Percentiles rank a stretch among this genome's conserved stretches.
phyloP scores from a whole-genome alignment of 1,284 basidiomycete genomes.

The Porogramme epimiltina region DNA sequence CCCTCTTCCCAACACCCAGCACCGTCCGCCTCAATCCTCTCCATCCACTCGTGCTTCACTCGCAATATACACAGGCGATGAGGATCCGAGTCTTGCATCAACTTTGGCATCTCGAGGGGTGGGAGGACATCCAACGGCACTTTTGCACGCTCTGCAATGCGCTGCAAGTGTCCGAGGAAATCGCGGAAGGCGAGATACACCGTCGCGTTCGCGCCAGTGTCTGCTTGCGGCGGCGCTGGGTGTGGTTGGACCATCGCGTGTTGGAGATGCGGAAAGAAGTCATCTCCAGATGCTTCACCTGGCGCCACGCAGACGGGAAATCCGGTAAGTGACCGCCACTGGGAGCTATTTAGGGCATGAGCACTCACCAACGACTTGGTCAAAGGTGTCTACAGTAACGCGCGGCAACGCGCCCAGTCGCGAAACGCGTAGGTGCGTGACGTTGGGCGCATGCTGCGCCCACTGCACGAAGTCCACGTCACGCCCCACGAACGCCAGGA shows the following conservation, averaged over 20 bases:
- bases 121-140: constrained; percentile 9
- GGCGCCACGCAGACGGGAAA: too few species aligned
- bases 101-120: neutral
- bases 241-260: constrained; percentile 13
- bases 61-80: constrained; percentile 7
- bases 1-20: constrained; percentile 13
- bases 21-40: constrained; percentile 10
- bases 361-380: constrained; percentile 14
- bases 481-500: neutral
- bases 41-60: constrained; percentile 12
- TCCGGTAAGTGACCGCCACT: too few species aligned
- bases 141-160: constrained; percentile 3
- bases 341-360: too few species aligned
- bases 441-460: constrained; percentile 4
- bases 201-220: neutral
- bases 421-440: constrained; percentile 7
- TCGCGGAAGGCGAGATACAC: neutral
- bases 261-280: constrained; percentile 12
- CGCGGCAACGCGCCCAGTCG: constrained; percentile 1
- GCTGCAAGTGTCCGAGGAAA: constrained; percentile 9
- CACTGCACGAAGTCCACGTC: constrained; percentile 1
- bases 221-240: constrained; percentile 7
- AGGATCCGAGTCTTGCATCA: neutral
- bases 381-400: constrained; percentile 8
- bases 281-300: constrained; percentile 8